phyloP scores from a whole-genome alignment of 495 filamentous ascomycete genomes.

The Parathielavia hyrcaniae region DNA sequence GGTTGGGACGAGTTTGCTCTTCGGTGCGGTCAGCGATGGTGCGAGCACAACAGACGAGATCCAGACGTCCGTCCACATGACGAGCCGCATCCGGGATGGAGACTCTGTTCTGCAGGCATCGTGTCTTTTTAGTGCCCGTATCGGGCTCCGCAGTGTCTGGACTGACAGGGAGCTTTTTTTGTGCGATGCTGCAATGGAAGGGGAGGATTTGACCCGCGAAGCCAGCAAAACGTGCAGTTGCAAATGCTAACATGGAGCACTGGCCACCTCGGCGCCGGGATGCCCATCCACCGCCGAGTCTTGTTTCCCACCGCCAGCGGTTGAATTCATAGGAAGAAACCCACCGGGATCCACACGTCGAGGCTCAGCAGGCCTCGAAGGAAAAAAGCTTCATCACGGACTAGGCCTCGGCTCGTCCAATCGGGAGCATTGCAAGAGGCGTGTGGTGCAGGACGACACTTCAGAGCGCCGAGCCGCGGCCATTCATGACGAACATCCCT shows the following conservation, averaged over 20 bases:
- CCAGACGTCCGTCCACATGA: slow-evolving; percentile 20
- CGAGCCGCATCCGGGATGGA: slow-evolving; percentile 19
- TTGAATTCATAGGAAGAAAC: slow-evolving; percentile 10
- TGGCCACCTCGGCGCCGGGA: slow-evolving; percentile 5
- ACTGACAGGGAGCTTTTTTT: slow-evolving; percentile 17
- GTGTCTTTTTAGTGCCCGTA: slow-evolving; percentile 13
- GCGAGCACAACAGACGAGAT: neutral
- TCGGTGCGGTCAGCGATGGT: slow-evolving; percentile 3
- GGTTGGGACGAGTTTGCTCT: slow-evolving; percentile 1
- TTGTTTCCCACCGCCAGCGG: slow-evolving; percentile 8
- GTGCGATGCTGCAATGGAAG: slow-evolving; percentile 17
- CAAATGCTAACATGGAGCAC: slow-evolving; percentile 7
- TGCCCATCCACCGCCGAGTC: slow-evolving; percentile 9
- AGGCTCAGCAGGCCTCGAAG: slow-evolving; percentile 9
- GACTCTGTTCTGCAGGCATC: slow-evolving; percentile 18
- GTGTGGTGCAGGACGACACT: neutral
- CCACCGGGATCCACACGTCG: slow-evolving; percentile 12
- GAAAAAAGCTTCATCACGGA: slow-evolving; percentile 10
- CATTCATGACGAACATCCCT: neutral
- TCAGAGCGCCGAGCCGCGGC: neutral
- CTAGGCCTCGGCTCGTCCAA: slow-evolving; percentile 8
- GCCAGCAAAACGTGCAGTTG: slow-evolving; percentile 7
- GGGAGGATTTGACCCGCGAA: neutral
- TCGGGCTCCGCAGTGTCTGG: slow-evolving; percentile 13
- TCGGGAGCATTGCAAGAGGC: slow-evolving; percentile 9